Evolutionary conservation across 768 basidiomycete genomes (phyloP), one percentile per base, ranked within the genome.

Genomic region (Daedaleopsis sinensis): DNA sequence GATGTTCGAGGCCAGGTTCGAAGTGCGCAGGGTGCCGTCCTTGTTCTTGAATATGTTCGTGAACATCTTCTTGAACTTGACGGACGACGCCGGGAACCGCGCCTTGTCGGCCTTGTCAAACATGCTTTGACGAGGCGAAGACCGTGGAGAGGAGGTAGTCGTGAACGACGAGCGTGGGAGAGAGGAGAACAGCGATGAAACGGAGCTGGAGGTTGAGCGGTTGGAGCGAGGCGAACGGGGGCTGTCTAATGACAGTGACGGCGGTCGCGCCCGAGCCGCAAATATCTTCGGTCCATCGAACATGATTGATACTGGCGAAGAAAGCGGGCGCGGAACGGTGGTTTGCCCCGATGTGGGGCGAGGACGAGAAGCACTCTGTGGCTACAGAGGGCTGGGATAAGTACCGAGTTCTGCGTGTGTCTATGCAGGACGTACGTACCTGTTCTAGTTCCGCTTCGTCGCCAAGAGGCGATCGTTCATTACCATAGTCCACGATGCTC

Each of bases 41-140:
- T 58, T 58, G 13, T 59, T 59, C 57, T 64, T 64, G 49, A 64
- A 64, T 3, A 64, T 55, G 49, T 64, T 64, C 42, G 62, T 47
- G 55, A 64, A 64, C 55, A 64, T 59, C 55, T 59, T 59, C 58
- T 64, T 64, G 50, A 64, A 27, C 49, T 64, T 64, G 21, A 58
- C 62, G 11, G 62, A 59, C 3, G 62, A 43, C 5, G 49, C 32
- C 15, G 50, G 62, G 55, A 64, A 64, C 19, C 58, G 55, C 1
- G 55, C 23, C 38, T 64, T 64, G 16, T 59, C 62, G 23, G 35
- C 10, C 43, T 59, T 59, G 19, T 59, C 58, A 23, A 55, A 63
- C 11, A 52, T 54, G 36, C 52, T 18, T 13, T 42, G 52, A 3
- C 62, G 62, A 10, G 57, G 57, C 0, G 62, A 64, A 1, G 62